Evolutionary conservation across 2,329 filamentous ascomycete genomes (phyloP).

Genomic region (Plenodomus biglobosus): DNA sequence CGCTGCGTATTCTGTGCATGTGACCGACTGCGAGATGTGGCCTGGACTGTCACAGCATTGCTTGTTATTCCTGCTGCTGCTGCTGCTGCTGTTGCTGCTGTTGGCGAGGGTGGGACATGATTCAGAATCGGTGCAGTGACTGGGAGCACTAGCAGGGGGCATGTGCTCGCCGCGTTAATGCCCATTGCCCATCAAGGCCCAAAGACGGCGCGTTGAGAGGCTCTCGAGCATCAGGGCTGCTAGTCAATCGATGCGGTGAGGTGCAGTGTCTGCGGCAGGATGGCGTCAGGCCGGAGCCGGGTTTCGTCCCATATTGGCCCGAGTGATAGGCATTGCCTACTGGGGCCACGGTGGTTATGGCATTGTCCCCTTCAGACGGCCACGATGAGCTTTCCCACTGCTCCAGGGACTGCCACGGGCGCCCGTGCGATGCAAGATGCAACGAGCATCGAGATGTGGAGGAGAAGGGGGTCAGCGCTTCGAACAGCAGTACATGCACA

Average conservation of each 20-base stretch:
- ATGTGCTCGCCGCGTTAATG: neutral
- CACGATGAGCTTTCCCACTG: conserved; percentile 6
- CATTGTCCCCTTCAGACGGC: too few species aligned
- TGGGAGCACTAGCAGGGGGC: neutral
- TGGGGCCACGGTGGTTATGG: too few species aligned
- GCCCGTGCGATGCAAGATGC: too few species aligned
- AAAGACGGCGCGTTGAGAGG: neutral
- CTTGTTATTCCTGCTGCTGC: neutral
- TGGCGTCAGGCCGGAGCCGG: conserved; percentile 24
- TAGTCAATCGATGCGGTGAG: conserved; percentile 3
- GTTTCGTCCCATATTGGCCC: conserved; percentile 32
- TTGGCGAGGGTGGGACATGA: neutral
- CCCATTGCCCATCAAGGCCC: neutral
- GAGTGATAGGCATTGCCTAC: conserved; percentile 21
- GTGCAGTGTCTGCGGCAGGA: conserved; percentile 19
- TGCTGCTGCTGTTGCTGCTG: neutral
- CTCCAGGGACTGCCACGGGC: too few species aligned
- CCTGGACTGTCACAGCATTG: conserved; percentile 15
- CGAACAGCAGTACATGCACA: too few species aligned
- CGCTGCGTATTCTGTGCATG: conserved; percentile 16
- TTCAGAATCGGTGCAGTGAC: neutral
- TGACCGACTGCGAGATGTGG: conserved; percentile 17
- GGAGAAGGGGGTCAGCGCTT: neutral
- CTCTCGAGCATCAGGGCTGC: neutral
- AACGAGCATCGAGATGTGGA: too few species aligned